Evolutionary conservation across 768 basidiomycete genomes (phyloP).

Genomic region (Rhodotorula graminis): DNA sequence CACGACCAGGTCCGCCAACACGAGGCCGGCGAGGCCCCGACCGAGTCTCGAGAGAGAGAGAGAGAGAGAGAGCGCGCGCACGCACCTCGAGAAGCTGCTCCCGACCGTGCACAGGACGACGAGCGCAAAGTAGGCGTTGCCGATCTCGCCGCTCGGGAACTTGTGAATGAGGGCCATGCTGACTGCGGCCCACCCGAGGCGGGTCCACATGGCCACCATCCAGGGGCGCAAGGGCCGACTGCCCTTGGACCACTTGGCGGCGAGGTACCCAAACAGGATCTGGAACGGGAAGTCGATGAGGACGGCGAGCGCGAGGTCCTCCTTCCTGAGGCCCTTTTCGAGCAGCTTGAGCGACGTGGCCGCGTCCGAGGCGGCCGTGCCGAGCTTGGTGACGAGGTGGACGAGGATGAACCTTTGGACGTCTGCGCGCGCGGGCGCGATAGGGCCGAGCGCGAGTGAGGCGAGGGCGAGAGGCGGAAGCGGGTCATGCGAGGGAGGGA

Average conservation of each 20-base stretch:
- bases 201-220: constrained; percentile 85
- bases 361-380: constrained; percentile 89
- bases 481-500: neutral
- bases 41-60: too few relatives aligned
- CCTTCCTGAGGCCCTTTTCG: constrained; percentile 90
- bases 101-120: constrained; percentile 75
- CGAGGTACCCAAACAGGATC: constrained; percentile 87
- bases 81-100: constrained; percentile 78
- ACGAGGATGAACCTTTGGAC: constrained; percentile 79
- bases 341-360: constrained; percentile 87
- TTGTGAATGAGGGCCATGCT: constrained; percentile 72
- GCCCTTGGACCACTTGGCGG: constrained; percentile 83
- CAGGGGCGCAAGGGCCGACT: constrained; percentile 76
- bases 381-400: constrained; percentile 87
- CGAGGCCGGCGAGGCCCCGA: too few relatives aligned
- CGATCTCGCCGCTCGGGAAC: constrained; percentile 63
- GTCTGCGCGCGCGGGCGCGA: too few relatives aligned
- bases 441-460: too few relatives aligned
- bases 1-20: too few relatives aligned
- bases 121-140: constrained; percentile 65
- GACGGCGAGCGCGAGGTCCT: constrained; percentile 91
- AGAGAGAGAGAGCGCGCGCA: neutral
- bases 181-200: constrained; percentile 66
- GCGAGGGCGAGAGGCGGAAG: neutral
- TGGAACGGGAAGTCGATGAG: constrained; percentile 98